Evolutionary conservation across 495 filamentous ascomycete species (phyloP).

Genomic region (Penicillium diatomitis): DNA sequence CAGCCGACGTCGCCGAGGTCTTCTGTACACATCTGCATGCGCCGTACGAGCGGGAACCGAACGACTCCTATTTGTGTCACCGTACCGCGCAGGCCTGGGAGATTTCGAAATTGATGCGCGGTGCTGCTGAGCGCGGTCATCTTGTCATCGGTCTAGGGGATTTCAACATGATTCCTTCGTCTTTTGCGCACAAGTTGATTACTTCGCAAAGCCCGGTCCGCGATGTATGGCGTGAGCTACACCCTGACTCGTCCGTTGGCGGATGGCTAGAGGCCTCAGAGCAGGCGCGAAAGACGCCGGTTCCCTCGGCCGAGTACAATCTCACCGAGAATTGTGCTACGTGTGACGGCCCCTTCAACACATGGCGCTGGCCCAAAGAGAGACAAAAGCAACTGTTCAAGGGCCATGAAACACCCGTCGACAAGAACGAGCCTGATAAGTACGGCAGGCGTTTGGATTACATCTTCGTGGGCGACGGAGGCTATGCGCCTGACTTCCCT

Average conservation of each 20-base stretch:
- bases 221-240: slow-evolving; percentile 72
- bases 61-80: slow-evolving; percentile 84
- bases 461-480: slow-evolving; percentile 61
- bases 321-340: slow-evolving; percentile 73
- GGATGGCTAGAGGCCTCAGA: slow-evolving; percentile 57
- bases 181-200: slow-evolving; percentile 79
- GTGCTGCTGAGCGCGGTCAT: slow-evolving; percentile 74
- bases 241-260: slow-evolving; percentile 72
- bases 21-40: slow-evolving; percentile 95
- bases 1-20: slow-evolving; percentile 69
- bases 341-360: slow-evolving; percentile 79
- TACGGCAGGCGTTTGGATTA: slow-evolving; percentile 87
- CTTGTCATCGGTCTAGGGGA: slow-evolving; percentile 80
- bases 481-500: slow-evolving; percentile 23
- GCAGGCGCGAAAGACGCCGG: slow-evolving; percentile 29
- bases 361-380: slow-evolving; percentile 78
- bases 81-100: slow-evolving; percentile 96
- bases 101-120: slow-evolving; percentile 81
- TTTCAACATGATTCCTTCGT: slow-evolving; percentile 89
- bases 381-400: slow-evolving; percentile 50
- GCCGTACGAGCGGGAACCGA: slow-evolving; percentile 69
- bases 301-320: slow-evolving; percentile 69
- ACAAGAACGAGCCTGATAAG: slow-evolving; percentile 55
- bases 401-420: slow-evolving; percentile 45
- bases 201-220: slow-evolving; percentile 66